These are phyloP conservation scores for Calonectria henricotiae DNA, from an alignment of 2,329 filamentous ascomycete species.

Conservation along the genomic window DNA sequence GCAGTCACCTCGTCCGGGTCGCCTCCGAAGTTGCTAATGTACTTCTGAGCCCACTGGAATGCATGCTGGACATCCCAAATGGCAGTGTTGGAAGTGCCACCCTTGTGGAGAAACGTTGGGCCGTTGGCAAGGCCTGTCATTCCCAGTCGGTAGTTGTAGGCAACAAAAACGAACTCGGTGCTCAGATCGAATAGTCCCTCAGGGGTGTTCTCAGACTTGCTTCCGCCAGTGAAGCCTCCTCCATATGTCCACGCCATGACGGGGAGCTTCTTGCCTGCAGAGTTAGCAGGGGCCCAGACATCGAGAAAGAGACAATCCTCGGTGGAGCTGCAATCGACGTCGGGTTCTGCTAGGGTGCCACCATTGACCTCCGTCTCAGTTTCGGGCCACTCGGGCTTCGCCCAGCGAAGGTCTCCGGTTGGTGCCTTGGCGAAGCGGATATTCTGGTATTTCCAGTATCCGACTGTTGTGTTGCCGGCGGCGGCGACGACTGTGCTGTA, in stretches of 20 bases:
- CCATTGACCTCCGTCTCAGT: slow-evolving; percentile 21
- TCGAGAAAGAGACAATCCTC: slow-evolving; percentile 30
- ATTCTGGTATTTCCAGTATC: slow-evolving; percentile 33
- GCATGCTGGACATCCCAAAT: slow-evolving; percentile 32
- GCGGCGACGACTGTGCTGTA: slow-evolving; percentile 26
- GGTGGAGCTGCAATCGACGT: slow-evolving; percentile 27
- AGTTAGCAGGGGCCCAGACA: slow-evolving; percentile 22
- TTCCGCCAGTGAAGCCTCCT: slow-evolving; percentile 30
- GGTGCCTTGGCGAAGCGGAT: slow-evolving; percentile 31
- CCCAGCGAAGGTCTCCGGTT: slow-evolving; percentile 26
- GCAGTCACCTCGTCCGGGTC: slow-evolving; percentile 27
- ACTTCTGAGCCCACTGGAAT: slow-evolving; percentile 31
- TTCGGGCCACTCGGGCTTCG: slow-evolving; percentile 23
- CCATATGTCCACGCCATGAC: slow-evolving; percentile 31
- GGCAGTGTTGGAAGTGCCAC: slow-evolving; percentile 28
- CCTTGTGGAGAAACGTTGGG: slow-evolving; percentile 28
- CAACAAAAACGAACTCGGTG: slow-evolving; percentile 28
- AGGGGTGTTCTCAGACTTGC: slow-evolving; percentile 33
- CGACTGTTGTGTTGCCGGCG: slow-evolving; percentile 23
- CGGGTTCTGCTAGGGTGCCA: slow-evolving; percentile 19
- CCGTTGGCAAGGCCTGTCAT: slow-evolving; percentile 32
- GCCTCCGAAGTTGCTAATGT: slow-evolving; percentile 29
- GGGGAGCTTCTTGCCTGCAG: slow-evolving; percentile 26
- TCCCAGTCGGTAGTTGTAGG: slow-evolving; percentile 32
- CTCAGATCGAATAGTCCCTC: slow-evolving; percentile 29